Evolutionary conservation across 2,329 filamentous ascomycete genomes (phyloP).

Genomic region (Rutstroemia sp.): DNA sequence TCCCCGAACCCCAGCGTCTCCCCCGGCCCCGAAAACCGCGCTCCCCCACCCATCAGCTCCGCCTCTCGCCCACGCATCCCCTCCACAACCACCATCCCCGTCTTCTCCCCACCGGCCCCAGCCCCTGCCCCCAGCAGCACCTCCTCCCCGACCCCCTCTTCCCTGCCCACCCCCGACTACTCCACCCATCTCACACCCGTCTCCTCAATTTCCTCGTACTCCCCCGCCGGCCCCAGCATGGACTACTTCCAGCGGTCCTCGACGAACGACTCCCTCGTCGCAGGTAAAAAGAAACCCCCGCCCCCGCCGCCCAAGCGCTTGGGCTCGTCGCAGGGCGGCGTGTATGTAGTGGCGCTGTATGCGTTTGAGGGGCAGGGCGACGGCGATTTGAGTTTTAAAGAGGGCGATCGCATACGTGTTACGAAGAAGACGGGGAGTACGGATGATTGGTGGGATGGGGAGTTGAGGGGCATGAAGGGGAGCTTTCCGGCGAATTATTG

Average conservation of each 20-base stretch:
- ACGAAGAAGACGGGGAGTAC: constrained; percentile 71
- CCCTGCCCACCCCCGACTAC: constrained; percentile 18
- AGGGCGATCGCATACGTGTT: constrained; percentile 72
- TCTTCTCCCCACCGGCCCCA: constrained; percentile 26
- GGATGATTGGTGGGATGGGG: constrained; percentile 86
- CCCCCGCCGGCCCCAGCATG: constrained; percentile 21
- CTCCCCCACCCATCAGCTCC: not conserved
- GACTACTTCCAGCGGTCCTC: constrained; percentile 30
- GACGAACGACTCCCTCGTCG: constrained; percentile 14
- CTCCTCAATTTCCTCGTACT: constrained; percentile 22
- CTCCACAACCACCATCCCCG: constrained; percentile 32
- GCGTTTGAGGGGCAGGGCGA: constrained; percentile 62
- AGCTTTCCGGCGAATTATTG: constrained; percentile 83
- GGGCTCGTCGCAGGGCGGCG: constrained; percentile 37
- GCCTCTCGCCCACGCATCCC: constrained; percentile 3
- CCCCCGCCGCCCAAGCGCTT: constrained; percentile 58
- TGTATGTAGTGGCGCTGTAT: constrained; percentile 59
- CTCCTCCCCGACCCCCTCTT: constrained; percentile 4
- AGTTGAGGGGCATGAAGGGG: constrained; percentile 59
- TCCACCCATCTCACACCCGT: constrained; percentile 21
- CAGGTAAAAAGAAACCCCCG: constrained; percentile 63
- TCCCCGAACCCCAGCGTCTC: constrained; percentile 10
- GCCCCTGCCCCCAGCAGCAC: constrained; percentile 13
- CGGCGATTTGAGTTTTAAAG: constrained; percentile 66
- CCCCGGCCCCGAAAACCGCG: constrained; percentile 7